Evolutionary conservation across 2,329 filamentous ascomycete genomes (phyloP), one percentile per base, ranked within the genome.

Genomic region (Aspergillus eucalypticola): DNA sequence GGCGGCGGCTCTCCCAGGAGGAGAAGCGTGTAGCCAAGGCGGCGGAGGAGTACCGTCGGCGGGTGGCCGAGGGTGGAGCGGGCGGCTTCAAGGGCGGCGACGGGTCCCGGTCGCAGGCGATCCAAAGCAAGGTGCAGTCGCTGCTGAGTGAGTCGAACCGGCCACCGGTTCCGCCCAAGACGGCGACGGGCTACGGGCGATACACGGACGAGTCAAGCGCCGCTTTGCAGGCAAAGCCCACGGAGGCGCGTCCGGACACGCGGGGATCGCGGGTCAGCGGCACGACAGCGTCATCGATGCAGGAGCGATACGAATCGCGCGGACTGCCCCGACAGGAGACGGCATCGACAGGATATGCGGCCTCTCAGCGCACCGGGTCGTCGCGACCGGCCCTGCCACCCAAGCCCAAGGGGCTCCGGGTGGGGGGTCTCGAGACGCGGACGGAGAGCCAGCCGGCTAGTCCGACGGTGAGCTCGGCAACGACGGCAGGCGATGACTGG

Each of bases 71-170:
- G 54, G 82, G 85, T 56, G 85, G 83, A n/a, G 76, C 79, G 39
- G 77, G 80, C 19, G 81, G 80, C 46, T 77, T 79, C 75, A 46
- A 73, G 77, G 17, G 79, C 78, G 15, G 76, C 77, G 58, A 85
- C 83, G 58, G 86, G 82, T 75, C 84, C 78, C 71, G 85, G 82
- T 92, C 92, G 17, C 85, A 88, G n/a, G 90, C 89, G 25, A 99
- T 99, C 68, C 92, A 98, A 73, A 92, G 91, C 71, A 89, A 94
- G 64, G 91, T 99, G 57, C 91, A 96, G 78, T 91, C 86, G 53
- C 81, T 98, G 53, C 80, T 99, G 15, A 68, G 88, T 62, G 93
- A 97, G 70, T 91, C 89, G 42, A 86, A 87, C 67, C 87, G 82
- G 65, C 81, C 86, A 5, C 77, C 85, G 11, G 78, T 82, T 0